Evolutionary conservation across 306 rosid genomes (phyloP).

Genomic region (Medicago ruthenica): DNA sequence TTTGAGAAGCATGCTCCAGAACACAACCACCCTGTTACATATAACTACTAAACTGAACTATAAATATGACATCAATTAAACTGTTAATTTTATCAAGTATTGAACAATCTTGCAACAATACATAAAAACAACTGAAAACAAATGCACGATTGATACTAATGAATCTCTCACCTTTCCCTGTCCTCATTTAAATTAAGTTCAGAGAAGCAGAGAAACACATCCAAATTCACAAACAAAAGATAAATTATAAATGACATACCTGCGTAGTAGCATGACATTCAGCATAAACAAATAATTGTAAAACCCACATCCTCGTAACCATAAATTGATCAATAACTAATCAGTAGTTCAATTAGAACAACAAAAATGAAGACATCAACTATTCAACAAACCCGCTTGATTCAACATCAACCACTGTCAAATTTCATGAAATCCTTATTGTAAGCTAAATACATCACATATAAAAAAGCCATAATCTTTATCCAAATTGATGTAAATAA

Average conservation of each 20-base stretch:
- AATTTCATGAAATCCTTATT: conserved; percentile 33
- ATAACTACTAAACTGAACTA: too few species aligned
- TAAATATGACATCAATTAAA: too few species aligned
- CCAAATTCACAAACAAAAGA: neutral
- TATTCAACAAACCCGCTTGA: conserved; percentile 2
- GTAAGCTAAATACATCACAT: neutral
- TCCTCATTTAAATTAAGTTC: neutral
- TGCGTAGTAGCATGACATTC: neutral
- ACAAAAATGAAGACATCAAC: neutral
- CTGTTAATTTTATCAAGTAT: neutral
- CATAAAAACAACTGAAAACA: neutral
- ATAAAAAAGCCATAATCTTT: neutral
- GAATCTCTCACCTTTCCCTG: neutral
- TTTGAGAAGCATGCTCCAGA: too few species aligned
- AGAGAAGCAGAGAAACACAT: neutral
- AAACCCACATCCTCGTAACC: neutral
- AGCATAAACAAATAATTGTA: conserved; percentile 6
- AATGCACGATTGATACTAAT: conserved; percentile 19
- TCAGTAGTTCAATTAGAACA: neutral
- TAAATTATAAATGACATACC: neutral
- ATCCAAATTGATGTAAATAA: conserved; percentile 23
- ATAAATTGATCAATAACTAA: neutral
- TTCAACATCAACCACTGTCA: neutral
- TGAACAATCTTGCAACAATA: conserved; percentile 1
- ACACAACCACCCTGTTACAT: too few species aligned